These are phyloP conservation scores for Galerina sulciceps DNA, from an alignment of 768 basidiomycete genomes.

Conservation along the genomic window DNA sequence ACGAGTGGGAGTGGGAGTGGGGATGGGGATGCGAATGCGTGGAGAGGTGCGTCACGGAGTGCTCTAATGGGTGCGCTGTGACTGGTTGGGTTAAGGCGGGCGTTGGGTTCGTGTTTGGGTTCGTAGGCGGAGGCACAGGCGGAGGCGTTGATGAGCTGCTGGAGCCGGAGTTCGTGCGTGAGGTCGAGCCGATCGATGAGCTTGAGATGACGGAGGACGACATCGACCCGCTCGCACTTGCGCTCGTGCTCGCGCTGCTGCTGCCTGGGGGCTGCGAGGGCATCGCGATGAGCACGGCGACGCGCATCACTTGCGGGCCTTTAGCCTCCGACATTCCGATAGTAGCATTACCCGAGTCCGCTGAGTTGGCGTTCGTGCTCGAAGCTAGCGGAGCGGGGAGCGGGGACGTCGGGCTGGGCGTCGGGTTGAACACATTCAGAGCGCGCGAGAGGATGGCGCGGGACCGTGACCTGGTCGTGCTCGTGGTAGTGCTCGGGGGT, in stretches of 20 bases:
- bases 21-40: not conserved
- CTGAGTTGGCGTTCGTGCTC: conserved; percentile 5
- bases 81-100: not conserved
- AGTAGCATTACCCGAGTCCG: not conserved
- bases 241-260: too few species aligned
- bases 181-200: not conserved
- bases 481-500: not conserved
- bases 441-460: conserved; percentile 18
- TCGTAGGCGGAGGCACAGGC: too few species aligned
- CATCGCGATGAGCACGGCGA: conserved; percentile 40
- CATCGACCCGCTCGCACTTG: not conserved
- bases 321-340: conserved; percentile 15
- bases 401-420: conserved; percentile 21
- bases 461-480: not conserved
- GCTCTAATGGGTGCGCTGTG: too few species aligned
- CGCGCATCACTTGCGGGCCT: conserved; percentile 23
- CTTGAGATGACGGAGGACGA: not conserved
- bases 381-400: conserved; percentile 15
- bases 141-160: not conserved
- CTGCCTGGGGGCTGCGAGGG: conserved; percentile 23
- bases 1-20: not conserved
- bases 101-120: not conserved
- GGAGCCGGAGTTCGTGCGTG: too few species aligned
- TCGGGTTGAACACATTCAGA: conserved; percentile 20
- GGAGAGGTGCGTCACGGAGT: too few species aligned